These are phyloP conservation scores for Nicotiana paniculata DNA, from an alignment of 257 asterid genomes.

Conservation along the genomic window DNA sequence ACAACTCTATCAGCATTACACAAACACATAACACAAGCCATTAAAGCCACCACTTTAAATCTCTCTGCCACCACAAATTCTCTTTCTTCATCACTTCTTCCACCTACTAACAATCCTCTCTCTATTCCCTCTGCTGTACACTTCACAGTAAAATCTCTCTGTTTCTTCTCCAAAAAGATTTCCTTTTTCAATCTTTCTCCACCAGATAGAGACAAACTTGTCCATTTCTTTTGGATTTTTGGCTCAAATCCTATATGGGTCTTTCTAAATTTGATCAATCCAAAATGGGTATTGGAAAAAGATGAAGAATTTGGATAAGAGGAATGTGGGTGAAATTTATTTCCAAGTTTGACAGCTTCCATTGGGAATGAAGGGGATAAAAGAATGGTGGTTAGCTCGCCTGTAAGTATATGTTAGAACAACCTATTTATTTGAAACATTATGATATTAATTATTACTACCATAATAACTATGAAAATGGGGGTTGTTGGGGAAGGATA, in stretches of 20 bases:
- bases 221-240: conserved; percentile 3
- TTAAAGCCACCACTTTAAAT: conserved; percentile 75
- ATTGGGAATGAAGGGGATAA: conserved; percentile 15
- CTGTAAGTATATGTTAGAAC: neutral
- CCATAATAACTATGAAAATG: neutral
- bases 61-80: conserved; percentile 70
- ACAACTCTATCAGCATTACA: conserved; percentile 96
- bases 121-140: conserved; percentile 78
- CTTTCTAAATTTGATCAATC: conserved; percentile 15
- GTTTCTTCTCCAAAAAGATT: neutral
- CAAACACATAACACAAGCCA: conserved; percentile 85
- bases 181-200: conserved; percentile 15
- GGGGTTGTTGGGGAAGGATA: neutral
- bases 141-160: conserved; percentile 30
- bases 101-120: conserved; percentile 45
- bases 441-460: neutral
- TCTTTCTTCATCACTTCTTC: conserved; percentile 31
- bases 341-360: conserved; percentile 37
- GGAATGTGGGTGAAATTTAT: conserved; percentile 14
- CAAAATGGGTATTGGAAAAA: conserved; percentile 20
- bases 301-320: conserved; percentile 10
- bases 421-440: neutral
- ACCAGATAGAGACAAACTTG: conserved; percentile 6
- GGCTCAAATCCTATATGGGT: conserved; percentile 24
- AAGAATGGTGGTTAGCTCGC: neutral